Percentiles rank a stretch among this genome's conserved stretches.
Evolutionary conservation across 2,329 filamentous ascomycete genomes (phyloP).

Genomic region (Trichoderma brevicompactum): DNA sequence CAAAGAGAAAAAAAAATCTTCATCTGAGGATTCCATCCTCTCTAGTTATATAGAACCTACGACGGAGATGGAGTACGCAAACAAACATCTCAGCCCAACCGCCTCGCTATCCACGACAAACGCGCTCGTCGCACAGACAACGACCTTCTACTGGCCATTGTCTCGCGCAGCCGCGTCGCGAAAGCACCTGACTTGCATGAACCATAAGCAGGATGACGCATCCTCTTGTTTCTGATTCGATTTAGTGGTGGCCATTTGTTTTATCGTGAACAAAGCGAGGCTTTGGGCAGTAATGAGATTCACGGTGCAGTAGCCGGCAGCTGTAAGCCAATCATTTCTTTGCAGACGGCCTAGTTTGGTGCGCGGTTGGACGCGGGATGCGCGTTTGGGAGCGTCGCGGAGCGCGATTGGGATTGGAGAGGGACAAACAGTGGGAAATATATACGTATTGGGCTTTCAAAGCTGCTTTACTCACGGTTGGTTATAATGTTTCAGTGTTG

Average conservation of each 20-base stretch:
- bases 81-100: conserved; percentile 20
- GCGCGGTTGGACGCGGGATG: conserved; percentile 21
- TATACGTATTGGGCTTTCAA: background rate
- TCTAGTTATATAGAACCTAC: conserved; percentile 15
- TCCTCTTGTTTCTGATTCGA: conserved; percentile 7
- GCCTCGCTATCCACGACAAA: background rate
- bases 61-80: background rate
- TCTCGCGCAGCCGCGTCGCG: conserved; percentile 32
- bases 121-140: conserved; percentile 24
- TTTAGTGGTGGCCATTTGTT: background rate
- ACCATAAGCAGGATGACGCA: conserved; percentile 14
- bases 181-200: conserved; percentile 34
- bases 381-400: conserved; percentile 20
- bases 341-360: background rate
- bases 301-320: conserved; percentile 2
- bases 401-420: conserved; percentile 11
- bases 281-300: conserved; percentile 26
- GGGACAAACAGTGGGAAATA: background rate
- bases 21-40: background rate
- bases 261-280: conserved; percentile 7
- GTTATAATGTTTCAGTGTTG: background rate
- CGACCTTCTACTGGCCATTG: background rate
- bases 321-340: conserved; percentile 19
- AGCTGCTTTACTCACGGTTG: background rate
- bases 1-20: background rate